Conservation (phyloP, 306 rosid species). For the Hylodesmum podocarpum region DNA sequence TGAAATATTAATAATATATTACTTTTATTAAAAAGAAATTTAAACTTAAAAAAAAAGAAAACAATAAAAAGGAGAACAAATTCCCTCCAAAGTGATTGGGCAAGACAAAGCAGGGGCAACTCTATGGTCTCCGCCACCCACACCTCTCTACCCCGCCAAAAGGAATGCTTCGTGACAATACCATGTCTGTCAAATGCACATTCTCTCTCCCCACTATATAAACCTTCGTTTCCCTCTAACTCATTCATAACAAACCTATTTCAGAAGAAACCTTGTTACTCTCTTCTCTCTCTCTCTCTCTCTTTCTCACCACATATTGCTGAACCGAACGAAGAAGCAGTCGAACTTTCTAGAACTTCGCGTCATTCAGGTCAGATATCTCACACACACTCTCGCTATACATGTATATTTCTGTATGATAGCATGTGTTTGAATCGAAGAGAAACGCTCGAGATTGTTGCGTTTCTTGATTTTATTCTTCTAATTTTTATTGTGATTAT, state of each 20-base stretch:
- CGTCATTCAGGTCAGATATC: slow-evolving; percentile 34
- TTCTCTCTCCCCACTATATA: slow-evolving; percentile 30
- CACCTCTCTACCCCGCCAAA: slow-evolving; percentile 45
- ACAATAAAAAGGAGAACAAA: slow-evolving; percentile 39
- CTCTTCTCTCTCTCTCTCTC: neutral
- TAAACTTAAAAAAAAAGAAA: slow-evolving; percentile 21
- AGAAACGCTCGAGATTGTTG: slow-evolving; percentile 4
- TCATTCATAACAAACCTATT: slow-evolving; percentile 4
- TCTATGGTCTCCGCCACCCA: neutral
- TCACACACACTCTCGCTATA: neutral
- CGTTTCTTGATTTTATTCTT: neutral
- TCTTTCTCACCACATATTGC: neutral
- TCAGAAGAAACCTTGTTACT: neutral
- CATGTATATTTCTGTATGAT: neutral
- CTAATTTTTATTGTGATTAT: neutral
- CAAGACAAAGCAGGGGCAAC: slow-evolving; percentile 11
- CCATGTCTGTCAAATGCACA: slow-evolving; percentile 29
- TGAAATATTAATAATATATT: too few species aligned
- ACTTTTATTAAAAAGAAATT: neutral
- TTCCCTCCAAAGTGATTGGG: slow-evolving; percentile 91
- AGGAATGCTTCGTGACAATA: slow-evolving; percentile 32
- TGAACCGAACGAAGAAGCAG: neutral
- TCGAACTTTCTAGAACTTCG: neutral
- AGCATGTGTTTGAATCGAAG: neutral
- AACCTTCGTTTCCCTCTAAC: slow-evolving; percentile 11